Percentiles rank a stretch among this genome's conserved stretches.
phyloP scores from a whole-genome alignment of 495 filamentous ascomycete genomes.

The Evansstolkia leycettana region DNA sequence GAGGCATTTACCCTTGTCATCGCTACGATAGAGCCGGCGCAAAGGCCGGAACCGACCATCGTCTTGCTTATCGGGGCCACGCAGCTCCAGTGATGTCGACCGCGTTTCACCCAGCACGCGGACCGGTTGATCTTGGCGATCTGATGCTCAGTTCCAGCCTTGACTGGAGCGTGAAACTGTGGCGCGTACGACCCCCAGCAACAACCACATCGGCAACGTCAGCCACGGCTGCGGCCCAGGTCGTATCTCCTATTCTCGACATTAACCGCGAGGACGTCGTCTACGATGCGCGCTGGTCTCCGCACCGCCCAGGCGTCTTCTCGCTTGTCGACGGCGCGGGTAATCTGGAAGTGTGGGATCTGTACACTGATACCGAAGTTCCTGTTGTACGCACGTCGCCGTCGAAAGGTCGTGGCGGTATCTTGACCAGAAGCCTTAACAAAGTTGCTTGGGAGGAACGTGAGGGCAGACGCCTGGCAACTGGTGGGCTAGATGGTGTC shows the following conservation, averaged over 20 bases:
- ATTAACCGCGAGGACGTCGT: slow-evolving; percentile 89
- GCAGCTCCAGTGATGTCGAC: slow-evolving; percentile 91
- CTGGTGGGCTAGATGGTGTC: slow-evolving; percentile 80
- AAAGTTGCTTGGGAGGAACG: slow-evolving; percentile 85
- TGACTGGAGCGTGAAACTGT: slow-evolving; percentile 95
- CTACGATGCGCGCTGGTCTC: slow-evolving; percentile 92
- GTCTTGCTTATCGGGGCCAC: slow-evolving; percentile 77
- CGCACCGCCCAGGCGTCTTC: slow-evolving; percentile 84
- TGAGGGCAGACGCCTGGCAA: slow-evolving; percentile 75
- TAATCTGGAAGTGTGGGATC: slow-evolving; percentile 90
- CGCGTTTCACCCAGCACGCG: slow-evolving; percentile 84
- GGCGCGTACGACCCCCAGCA: slow-evolving; percentile 69
- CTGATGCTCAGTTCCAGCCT: slow-evolving; percentile 74
- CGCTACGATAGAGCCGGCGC: slow-evolving; percentile 93
- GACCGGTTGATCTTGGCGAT: slow-evolving; percentile 90
- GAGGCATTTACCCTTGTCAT: slow-evolving; percentile 89
- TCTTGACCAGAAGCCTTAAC: slow-evolving; percentile 70
- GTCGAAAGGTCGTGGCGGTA: slow-evolving; percentile 37
- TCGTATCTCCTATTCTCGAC: slow-evolving; percentile 65
- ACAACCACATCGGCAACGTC: slow-evolving; percentile 36
- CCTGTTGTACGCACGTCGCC: slow-evolving; percentile 69
- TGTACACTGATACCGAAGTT: slow-evolving; percentile 84
- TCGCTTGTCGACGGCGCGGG: slow-evolving; percentile 86
- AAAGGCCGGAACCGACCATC: slow-evolving; percentile 83
- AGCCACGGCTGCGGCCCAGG: slow-evolving; percentile 22